Conservation (phyloP, 495 filamentous ascomycete species). For the Hyphodiscus hymeniophilus region DNA sequence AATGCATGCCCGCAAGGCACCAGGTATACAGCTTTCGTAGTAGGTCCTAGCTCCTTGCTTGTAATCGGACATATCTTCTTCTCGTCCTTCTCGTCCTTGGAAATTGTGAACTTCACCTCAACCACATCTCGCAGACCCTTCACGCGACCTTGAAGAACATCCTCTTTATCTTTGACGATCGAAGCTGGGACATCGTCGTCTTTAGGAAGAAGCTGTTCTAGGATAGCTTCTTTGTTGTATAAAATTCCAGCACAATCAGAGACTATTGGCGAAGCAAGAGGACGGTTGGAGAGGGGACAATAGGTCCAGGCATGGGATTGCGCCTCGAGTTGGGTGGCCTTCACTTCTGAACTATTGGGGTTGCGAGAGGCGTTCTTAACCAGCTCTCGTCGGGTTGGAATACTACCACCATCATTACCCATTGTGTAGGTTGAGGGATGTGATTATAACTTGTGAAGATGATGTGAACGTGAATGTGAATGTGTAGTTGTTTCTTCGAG, state of each 20-base stretch:
- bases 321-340: slow-evolving; percentile 75
- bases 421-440: slow-evolving; percentile 35
- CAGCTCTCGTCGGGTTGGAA: slow-evolving; percentile 90
- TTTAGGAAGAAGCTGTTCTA: slow-evolving; percentile 68
- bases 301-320: slow-evolving; percentile 78
- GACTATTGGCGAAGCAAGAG: slow-evolving; percentile 64
- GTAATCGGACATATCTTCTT: slow-evolving; percentile 70
- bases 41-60: slow-evolving; percentile 75
- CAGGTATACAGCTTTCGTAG: slow-evolving; percentile 75
- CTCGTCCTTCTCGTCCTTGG: slow-evolving; percentile 35
- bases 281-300: slow-evolving; percentile 76
- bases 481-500: background rate
- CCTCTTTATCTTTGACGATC: slow-evolving; percentile 49
- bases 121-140: slow-evolving; percentile 81
- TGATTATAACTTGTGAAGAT: background rate
- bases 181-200: slow-evolving; percentile 36
- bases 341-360: slow-evolving; percentile 80
- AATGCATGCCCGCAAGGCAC: slow-evolving; percentile 97
- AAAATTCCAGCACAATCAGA: slow-evolving; percentile 79
- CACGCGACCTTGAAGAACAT: slow-evolving; percentile 61
- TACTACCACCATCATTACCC: slow-evolving; percentile 95
- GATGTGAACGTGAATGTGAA: too few species aligned
- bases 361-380: slow-evolving; percentile 79
- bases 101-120: slow-evolving; percentile 64
- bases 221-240: slow-evolving; percentile 89